Evolutionary conservation across 2,329 filamentous ascomycete species (phyloP).

Genomic region (Colletotrichum tanaceti): DNA sequence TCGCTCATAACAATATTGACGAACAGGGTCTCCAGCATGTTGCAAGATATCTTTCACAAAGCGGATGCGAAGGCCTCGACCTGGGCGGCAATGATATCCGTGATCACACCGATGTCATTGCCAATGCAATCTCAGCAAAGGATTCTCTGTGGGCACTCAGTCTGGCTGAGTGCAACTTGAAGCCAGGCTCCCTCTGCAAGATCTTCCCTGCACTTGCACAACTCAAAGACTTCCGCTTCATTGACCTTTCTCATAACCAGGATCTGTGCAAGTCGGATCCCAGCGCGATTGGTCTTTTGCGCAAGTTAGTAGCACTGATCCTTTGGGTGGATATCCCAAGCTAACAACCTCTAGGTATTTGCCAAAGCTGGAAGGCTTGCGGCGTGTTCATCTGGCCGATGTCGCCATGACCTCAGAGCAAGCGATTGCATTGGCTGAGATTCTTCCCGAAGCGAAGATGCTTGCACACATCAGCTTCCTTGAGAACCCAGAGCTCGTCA

Average conservation of each 20-base stretch:
- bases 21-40: constrained; percentile 80
- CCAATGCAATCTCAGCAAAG: constrained; percentile 62
- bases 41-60: constrained; percentile 78
- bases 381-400: constrained; percentile 87
- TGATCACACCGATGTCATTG: constrained; percentile 65
- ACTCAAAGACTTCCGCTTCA: constrained; percentile 81
- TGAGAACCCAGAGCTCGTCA: constrained; percentile 79
- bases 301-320: constrained; percentile 69
- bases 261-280: constrained; percentile 79
- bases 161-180: constrained; percentile 85
- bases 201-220: constrained; percentile 79
- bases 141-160: constrained; percentile 82
- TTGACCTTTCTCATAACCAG: constrained; percentile 92
- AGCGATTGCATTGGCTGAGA: constrained; percentile 89
- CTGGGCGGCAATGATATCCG: constrained; percentile 83
- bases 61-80: constrained; percentile 88
- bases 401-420: constrained; percentile 88
- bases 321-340: not conserved
- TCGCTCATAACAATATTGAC: constrained; percentile 85
- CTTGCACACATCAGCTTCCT: constrained; percentile 89
- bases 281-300: constrained; percentile 78
- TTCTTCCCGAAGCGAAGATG: constrained; percentile 83
- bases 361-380: constrained; percentile 80
- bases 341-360: constrained; percentile 67
- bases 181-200: constrained; percentile 76